phyloP scores from a whole-genome alignment of 768 basidiomycete genomes.

The Pleurotus salmoneostramineus region DNA sequence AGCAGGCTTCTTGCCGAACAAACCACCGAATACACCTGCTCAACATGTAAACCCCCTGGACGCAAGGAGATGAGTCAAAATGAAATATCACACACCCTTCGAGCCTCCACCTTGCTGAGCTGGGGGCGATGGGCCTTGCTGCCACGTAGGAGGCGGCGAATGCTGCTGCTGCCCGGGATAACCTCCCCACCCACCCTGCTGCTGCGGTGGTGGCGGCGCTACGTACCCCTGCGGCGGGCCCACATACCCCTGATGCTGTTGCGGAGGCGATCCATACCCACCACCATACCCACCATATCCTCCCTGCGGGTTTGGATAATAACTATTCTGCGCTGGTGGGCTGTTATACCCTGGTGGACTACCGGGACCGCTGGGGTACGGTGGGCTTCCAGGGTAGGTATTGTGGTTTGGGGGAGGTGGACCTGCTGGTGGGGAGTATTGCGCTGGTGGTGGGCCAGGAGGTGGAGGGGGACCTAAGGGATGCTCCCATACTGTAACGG shows the following conservation, averaged over 20 bases:
- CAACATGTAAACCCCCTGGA: not conserved
- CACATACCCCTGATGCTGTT: conserved; percentile 15
- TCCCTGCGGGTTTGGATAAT: conserved; percentile 24
- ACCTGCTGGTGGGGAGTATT: conserved; percentile 35
- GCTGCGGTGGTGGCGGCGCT: conserved; percentile 15
- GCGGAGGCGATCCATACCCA: conserved; percentile 19
- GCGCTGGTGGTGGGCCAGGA: conserved; percentile 28
- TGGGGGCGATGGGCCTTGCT: conserved; percentile 13
- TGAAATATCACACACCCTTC: not conserved
- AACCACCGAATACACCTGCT: not conserved
- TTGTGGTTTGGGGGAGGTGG: conserved; percentile 42
- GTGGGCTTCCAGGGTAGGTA: conserved; percentile 13
- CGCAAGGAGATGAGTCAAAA: not conserved
- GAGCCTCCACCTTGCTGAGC: conserved; percentile 6
- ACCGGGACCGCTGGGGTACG: conserved; percentile 12
- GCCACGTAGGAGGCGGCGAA: conserved; percentile 9
- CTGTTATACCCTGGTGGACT: conserved; percentile 23
- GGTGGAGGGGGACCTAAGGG: conserved; percentile 52
- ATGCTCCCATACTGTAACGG: conserved; percentile 66
- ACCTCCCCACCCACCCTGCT: conserved; percentile 12
- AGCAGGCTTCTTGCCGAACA: conserved; percentile 1
- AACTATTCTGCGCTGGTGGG: conserved; percentile 11
- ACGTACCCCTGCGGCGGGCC: conserved; percentile 22
- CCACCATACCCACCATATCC: conserved; percentile 13
- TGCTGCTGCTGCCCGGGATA: conserved; percentile 2